phyloP scores from a whole-genome alignment of 2,329 filamentous ascomycete genomes.

The Beauveria pseudobassiana region DNA sequence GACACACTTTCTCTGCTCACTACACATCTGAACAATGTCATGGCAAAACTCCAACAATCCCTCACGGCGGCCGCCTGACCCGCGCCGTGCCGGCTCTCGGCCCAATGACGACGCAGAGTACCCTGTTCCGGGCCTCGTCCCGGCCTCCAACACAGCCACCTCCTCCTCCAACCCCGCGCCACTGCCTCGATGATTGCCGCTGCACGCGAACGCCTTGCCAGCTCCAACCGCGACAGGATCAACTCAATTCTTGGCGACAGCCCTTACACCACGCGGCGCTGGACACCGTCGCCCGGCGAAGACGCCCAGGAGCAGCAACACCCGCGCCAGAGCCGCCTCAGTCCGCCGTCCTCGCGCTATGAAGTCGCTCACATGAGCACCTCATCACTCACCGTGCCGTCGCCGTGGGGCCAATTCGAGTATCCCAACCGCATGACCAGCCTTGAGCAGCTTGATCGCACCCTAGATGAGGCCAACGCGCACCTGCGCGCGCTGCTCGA shows the following conservation, averaged over 20 bases:
- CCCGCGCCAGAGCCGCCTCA: not conserved
- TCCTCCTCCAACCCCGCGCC: not conserved
- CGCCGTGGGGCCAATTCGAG: not conserved
- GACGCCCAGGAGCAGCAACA: not conserved
- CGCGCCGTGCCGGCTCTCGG: not conserved
- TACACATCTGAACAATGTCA: not conserved
- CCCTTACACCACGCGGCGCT: conserved; percentile 8
- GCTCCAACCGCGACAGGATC: conserved; percentile 1
- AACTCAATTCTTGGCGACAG: conserved; percentile 5
- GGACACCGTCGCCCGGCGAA: not conserved
- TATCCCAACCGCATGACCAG: conserved; percentile 15
- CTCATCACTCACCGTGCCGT: not conserved
- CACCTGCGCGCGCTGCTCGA: conserved; percentile 38
- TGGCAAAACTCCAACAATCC: conserved; percentile 6
- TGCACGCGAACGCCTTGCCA: not conserved
- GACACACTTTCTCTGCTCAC: not conserved
- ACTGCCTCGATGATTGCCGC: not conserved
- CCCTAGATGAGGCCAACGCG: conserved; percentile 35
- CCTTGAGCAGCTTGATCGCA: conserved; percentile 31
- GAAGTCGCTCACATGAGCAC: not conserved
- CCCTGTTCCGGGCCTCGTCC: not conserved
- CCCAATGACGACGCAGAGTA: not conserved
- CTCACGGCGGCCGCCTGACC: not conserved
- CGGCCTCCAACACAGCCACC: not conserved
- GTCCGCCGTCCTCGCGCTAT: not conserved